A percentile compares a stretch with the other conserved stretches of the same genome.
These are phyloP conservation scores for Sanghuangporus baumii DNA, from an alignment of 1,284 basidiomycete species.

Conservation along the genomic window DNA sequence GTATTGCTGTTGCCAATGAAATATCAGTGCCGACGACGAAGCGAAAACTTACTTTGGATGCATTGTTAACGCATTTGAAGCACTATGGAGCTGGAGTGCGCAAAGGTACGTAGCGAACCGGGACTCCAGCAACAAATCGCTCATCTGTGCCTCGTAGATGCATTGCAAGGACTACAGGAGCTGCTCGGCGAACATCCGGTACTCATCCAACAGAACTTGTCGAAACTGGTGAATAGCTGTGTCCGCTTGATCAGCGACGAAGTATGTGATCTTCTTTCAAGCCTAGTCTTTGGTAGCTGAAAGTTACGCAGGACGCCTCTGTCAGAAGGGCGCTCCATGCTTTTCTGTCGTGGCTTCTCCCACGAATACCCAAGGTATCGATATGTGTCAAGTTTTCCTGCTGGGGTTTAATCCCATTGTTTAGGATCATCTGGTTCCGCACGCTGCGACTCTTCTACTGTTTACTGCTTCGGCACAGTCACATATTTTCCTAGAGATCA, in stretches of 20 bases:
- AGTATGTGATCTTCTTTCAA: slow-evolving; percentile 34
- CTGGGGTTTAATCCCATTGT: slow-evolving; percentile 9
- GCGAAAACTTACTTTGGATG: slow-evolving; percentile 71
- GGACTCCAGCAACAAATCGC: slow-evolving; percentile 1
- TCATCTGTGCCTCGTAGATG: slow-evolving; percentile 45
- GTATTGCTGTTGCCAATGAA: slow-evolving; percentile 55
- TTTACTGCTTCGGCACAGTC: slow-evolving; percentile 90
- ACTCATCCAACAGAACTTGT: slow-evolving; percentile 52
- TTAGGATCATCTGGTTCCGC: slow-evolving; percentile 64
- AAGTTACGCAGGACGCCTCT: slow-evolving; percentile 45
- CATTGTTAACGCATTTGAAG: slow-evolving; percentile 74
- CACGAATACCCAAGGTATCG: slow-evolving; percentile 52
- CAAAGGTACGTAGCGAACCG: slow-evolving; percentile 44
- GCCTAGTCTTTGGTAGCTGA: background rate
- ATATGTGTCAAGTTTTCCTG: background rate
- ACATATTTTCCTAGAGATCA: slow-evolving; percentile 91
- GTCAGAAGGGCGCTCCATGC: slow-evolving; percentile 57
- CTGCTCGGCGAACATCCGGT: slow-evolving; percentile 64
- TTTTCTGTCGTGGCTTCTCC: slow-evolving; percentile 70
- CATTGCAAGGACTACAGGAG: slow-evolving; percentile 78
- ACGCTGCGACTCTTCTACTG: slow-evolving; percentile 69
- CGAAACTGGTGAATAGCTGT: slow-evolving; percentile 60
- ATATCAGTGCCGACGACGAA: slow-evolving; percentile 62
- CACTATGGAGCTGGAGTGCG: slow-evolving; percentile 79
- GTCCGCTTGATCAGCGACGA: slow-evolving; percentile 79